phyloP scores from a whole-genome alignment of 1,139 yeast species.

The Yamadazyma buinensis region DNA sequence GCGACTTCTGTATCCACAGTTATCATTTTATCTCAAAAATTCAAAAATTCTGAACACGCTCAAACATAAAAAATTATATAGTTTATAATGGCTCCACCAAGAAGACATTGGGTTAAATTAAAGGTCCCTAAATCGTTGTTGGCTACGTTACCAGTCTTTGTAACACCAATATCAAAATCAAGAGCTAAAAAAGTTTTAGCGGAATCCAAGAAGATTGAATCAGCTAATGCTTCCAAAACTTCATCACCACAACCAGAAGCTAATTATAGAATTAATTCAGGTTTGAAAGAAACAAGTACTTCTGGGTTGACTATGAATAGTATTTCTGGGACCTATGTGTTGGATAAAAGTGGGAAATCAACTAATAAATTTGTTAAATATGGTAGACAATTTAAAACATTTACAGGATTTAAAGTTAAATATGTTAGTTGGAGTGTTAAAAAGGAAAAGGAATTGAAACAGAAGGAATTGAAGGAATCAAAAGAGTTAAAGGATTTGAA shows the following conservation, averaged over 20 bases:
- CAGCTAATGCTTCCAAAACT: slow-evolving; percentile 9
- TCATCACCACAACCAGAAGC: slow-evolving; percentile 17
- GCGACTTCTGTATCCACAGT: no score
- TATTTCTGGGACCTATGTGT: slow-evolving; percentile 22
- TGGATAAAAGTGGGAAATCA: slow-evolving; percentile 50
- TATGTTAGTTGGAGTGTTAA: slow-evolving; percentile 31
- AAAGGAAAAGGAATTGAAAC: slow-evolving; percentile 11
- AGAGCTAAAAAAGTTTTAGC: slow-evolving; percentile 27
- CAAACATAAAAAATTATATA: no score
- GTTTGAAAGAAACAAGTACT: slow-evolving; percentile 40
- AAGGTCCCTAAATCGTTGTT: slow-evolving; percentile 28
- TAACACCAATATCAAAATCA: slow-evolving; percentile 27
- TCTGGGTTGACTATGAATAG: slow-evolving; percentile 42
- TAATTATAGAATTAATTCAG: slow-evolving; percentile 33
- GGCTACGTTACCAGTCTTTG: slow-evolving; percentile 33
- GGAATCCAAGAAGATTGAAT: slow-evolving; percentile 22
- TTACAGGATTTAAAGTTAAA: slow-evolving; percentile 54
- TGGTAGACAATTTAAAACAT: slow-evolving; percentile 48
- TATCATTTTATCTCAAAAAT: no score
- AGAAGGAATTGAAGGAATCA: no score
- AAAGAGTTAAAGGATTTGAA: slow-evolving; percentile 5
- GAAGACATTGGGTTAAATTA: slow-evolving; percentile 32
- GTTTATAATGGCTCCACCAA: slow-evolving; percentile 35
- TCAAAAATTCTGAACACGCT: background rate
- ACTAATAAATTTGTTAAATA: slow-evolving; percentile 50